Conservation (phyloP, 2,329 filamentous ascomycete genomes). For the Zymoseptoria brevis region DNA sequence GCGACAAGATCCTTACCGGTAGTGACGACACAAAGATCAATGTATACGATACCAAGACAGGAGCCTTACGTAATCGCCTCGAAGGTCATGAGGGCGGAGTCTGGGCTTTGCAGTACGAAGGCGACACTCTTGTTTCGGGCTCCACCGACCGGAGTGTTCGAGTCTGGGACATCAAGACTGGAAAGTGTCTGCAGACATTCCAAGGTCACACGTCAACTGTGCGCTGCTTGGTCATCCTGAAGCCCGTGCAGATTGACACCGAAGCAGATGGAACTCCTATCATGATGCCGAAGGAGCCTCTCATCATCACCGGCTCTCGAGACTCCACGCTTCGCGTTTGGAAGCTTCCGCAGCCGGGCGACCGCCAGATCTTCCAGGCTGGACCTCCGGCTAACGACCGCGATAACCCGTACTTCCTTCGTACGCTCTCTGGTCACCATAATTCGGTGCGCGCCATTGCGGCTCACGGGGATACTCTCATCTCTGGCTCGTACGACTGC, state of each 20-base stretch:
- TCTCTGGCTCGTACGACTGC: conserved; percentile 94
- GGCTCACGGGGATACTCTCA: conserved; percentile 87
- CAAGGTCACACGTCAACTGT: conserved; percentile 97
- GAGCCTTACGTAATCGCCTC: conserved; percentile 71
- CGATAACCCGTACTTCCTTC: conserved; percentile 91
- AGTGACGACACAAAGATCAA: conserved; percentile 97
- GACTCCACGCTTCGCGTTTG: conserved; percentile 92
- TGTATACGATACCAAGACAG: conserved; percentile 95
- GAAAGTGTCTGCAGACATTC: conserved; percentile 88
- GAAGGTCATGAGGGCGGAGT: conserved; percentile 95
- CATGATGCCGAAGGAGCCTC: conserved; percentile 86
- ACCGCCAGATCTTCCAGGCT: conserved; percentile 69
- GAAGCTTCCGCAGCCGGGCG: conserved; percentile 77
- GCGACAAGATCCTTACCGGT: conserved; percentile 94
- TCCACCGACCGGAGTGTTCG: conserved; percentile 95
- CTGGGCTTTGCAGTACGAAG: conserved; percentile 94
- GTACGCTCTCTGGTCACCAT: conserved; percentile 74
- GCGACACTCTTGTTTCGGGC: conserved; percentile 88
- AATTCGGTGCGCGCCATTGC: conserved; percentile 96
- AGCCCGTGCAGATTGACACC: conserved; percentile 71
- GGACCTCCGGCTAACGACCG: conserved; percentile 63
- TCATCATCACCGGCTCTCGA: conserved; percentile 95
- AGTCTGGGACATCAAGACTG: conserved; percentile 97
- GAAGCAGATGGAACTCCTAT: conserved; percentile 63
- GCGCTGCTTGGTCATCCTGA: conserved; percentile 86